phyloP scores from a whole-genome alignment of 495 filamentous ascomycete genomes.

The Penicillium mononematosum region DNA sequence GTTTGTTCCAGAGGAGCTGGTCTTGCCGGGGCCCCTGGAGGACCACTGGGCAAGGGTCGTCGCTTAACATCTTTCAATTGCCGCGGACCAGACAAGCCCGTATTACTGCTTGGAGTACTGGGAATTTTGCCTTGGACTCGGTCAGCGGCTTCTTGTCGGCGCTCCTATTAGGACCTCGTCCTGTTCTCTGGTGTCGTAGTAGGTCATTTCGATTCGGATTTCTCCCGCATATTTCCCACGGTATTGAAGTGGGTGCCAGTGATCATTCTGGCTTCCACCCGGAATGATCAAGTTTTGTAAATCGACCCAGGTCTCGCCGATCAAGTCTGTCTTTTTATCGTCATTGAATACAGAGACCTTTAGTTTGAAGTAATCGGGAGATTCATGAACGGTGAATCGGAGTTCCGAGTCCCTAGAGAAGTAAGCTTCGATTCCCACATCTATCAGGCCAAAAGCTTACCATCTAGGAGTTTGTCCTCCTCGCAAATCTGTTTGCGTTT shows the following conservation, averaged over 20 bases:
- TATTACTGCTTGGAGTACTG: constrained; percentile 17
- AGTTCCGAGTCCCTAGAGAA: constrained; percentile 88
- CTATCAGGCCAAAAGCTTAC: constrained; percentile 50
- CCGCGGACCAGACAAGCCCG: constrained; percentile 56
- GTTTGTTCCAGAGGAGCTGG: constrained; percentile 30
- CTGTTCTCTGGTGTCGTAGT: constrained; percentile 86
- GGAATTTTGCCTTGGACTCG: constrained; percentile 31
- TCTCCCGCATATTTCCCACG: constrained; percentile 94
- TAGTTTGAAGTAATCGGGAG: constrained; percentile 87
- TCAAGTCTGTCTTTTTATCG: constrained; percentile 92
- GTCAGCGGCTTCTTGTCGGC: constrained; percentile 48
- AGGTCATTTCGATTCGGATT: constrained; percentile 92
- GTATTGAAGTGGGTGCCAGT: constrained; percentile 84
- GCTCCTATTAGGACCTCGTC: constrained; percentile 60
- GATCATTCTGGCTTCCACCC: constrained; percentile 87
- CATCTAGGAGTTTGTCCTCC: constrained; percentile 96
- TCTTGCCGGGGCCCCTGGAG: constrained; percentile 45
- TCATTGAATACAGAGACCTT: constrained; percentile 98
- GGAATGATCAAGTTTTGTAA: constrained; percentile 76
- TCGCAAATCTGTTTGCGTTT: constrained; percentile 89
- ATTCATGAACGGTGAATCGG: constrained; percentile 93
- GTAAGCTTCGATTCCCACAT: constrained; percentile 20
- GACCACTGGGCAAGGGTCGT: constrained; percentile 74
- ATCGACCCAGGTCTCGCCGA: constrained; percentile 88
- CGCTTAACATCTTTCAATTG: constrained; percentile 65